These are phyloP conservation scores for Saprolegnia diclina DNA, from an alignment of 352 stramenopile genomes.

Conservation along the genomic window DNA sequence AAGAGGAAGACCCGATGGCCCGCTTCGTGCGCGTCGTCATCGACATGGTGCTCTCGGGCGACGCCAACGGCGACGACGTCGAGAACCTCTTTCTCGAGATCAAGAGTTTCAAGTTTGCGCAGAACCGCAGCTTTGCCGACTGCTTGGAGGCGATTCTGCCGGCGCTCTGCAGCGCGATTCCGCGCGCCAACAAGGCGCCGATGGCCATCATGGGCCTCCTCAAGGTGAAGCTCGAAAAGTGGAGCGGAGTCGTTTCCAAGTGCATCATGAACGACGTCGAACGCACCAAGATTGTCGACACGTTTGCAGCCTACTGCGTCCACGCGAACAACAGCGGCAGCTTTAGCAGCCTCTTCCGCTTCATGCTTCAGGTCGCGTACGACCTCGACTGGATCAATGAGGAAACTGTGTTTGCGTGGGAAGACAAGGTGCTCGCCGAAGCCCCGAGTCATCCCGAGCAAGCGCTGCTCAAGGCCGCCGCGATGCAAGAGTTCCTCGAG, in stretches of 20 bases:
- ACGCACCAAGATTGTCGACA: constrained; percentile 48
- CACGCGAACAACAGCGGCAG: constrained; percentile 39
- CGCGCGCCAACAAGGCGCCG: constrained; percentile 39
- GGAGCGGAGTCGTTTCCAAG: constrained; percentile 85
- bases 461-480: constrained; percentile 58
- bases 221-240: constrained; percentile 84
- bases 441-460: constrained; percentile 34
- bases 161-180: constrained; percentile 59
- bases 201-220: constrained; percentile 74
- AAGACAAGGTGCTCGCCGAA: constrained; percentile 45
- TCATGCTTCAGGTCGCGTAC: constrained; percentile 91
- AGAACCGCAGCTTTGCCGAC: constrained; percentile 81
- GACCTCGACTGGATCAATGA: constrained; percentile 91
- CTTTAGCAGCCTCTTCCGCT: constrained; percentile 86
- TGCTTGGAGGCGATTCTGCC: constrained; percentile 73
- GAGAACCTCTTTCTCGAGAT: constrained; percentile 92
- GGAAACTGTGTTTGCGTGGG: constrained; percentile 90
- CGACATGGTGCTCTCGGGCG: constrained; percentile 73
- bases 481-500: constrained; percentile 85
- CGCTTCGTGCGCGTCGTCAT: constrained; percentile 69
- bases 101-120: constrained; percentile 92
- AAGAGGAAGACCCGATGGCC: constrained; percentile 38
- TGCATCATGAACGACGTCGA: constrained; percentile 83
- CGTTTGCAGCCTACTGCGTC: constrained; percentile 54
- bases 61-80: constrained; percentile 66